Conservation (phyloP, 1,139 yeast species). For the Saccharomyces hybrid region DNA sequence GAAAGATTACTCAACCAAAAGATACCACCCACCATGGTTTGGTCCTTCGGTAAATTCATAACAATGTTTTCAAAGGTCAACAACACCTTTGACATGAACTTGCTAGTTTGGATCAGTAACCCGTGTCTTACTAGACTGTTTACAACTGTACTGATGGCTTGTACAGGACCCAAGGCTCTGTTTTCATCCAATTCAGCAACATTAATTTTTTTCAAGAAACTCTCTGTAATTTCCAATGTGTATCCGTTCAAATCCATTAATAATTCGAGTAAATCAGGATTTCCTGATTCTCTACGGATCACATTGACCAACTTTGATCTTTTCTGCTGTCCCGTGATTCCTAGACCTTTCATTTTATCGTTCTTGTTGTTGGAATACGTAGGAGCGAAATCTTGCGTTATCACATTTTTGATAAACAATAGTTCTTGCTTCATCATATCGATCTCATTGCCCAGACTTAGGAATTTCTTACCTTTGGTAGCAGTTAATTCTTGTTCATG, state of each 20-base stretch:
- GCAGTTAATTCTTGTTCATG: background rate
- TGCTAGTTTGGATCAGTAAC: background rate
- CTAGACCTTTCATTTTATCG: background rate
- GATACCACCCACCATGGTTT: constrained; percentile 82
- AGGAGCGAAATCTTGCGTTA: background rate
- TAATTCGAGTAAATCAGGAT: background rate
- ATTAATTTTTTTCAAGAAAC: constrained; percentile 71
- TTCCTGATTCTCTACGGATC: background rate
- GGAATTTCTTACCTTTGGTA: background rate
- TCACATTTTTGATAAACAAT: background rate
- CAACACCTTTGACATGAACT: background rate
- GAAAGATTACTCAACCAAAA: constrained; percentile 96
- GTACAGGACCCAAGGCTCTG: constrained; percentile 89
- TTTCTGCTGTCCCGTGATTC: background rate
- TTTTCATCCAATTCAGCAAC: constrained; percentile 79
- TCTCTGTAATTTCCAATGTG: constrained; percentile 77
- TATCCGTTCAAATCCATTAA: constrained; percentile 44
- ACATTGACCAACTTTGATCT: background rate
- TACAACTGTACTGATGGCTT: constrained; percentile 78
- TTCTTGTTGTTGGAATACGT: background rate
- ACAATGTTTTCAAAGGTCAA: constrained; percentile 69
- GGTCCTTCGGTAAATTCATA: constrained; percentile 64
- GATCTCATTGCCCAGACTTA: background rate
- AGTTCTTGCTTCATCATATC: background rate
- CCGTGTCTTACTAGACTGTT: constrained; percentile 43